These are phyloP conservation scores for Cutaneotrichosporon curvatum DNA, from an alignment of 1,284 basidiomycete species.

Conservation along the genomic window DNA sequence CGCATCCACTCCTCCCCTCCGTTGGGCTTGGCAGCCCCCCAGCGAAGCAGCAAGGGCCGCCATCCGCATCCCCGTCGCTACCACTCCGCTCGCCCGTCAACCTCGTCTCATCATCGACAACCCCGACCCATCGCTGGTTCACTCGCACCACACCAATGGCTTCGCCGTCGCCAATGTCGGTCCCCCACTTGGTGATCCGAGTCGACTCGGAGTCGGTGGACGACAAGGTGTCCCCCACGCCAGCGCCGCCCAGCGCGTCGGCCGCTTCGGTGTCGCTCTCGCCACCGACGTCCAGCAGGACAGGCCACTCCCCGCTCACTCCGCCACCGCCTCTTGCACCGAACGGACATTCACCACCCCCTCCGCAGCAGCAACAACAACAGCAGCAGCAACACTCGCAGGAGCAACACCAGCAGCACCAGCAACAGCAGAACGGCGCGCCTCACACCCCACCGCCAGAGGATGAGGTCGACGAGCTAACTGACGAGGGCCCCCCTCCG, in stretches of 20 bases:
- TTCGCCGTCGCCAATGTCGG: conserved; percentile 7
- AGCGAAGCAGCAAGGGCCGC: no score
- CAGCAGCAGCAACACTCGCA: no score
- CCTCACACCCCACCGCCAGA: conserved; percentile 1
- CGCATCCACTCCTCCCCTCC: no score
- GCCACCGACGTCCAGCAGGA: background rate
- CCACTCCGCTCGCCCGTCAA: no score
- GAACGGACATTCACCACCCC: background rate
- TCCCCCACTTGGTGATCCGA: conserved; percentile 13
- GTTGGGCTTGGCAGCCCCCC: no score
- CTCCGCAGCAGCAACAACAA: background rate
- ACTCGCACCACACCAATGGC: background rate
- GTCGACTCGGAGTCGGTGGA: conserved; percentile 7
- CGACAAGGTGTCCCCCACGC: background rate
- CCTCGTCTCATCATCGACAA: no score
- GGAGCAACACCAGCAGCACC: no score
- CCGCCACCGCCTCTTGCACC: background rate
- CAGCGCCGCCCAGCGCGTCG: background rate
- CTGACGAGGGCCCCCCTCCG: conserved; percentile 15
- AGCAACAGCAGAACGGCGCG: no score
- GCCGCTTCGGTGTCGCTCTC: background rate
- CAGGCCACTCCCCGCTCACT: no score
- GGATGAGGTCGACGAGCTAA: conserved; percentile 22
- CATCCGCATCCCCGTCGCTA: no score
- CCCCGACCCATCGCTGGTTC: no score